A percentile compares a stretch with the other conserved stretches of the same genome.
phyloP scores from a whole-genome alignment of 345 rosid species.

The Mallotus nudiflorus region DNA sequence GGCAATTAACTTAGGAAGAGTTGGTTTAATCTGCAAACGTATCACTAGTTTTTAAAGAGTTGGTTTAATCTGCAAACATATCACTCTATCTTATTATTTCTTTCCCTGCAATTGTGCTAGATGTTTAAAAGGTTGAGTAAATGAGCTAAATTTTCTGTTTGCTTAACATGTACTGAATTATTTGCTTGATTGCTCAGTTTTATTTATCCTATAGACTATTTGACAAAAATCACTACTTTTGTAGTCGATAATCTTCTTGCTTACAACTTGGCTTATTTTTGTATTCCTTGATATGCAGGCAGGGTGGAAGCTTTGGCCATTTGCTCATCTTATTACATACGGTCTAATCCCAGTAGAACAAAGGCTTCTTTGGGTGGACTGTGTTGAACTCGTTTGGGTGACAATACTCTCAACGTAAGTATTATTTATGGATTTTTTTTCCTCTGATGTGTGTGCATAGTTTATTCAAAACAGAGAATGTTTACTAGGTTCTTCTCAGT shows the following conservation, averaged over 20 bases:
- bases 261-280: conserved; percentile 7
- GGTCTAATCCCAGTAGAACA: conserved; percentile 91
- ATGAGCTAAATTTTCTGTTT: no score
- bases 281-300: conserved; percentile 53
- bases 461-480: not conserved
- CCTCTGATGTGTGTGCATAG: not conserved
- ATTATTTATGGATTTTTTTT: not conserved
- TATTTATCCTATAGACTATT: no score
- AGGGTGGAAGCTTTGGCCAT: conserved; percentile 99
- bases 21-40: not conserved
- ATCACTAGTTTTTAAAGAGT: not conserved
- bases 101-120: no score
- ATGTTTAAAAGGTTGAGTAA: no score
- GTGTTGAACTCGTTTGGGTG: conserved; percentile 96
- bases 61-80: no score
- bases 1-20: no score
- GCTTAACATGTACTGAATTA: no score
- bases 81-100: no score
- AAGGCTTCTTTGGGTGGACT: conserved; percentile 97
- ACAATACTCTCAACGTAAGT: conserved; percentile 97
- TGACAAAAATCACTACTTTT: no score
- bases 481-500: not conserved
- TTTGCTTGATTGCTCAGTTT: no score
- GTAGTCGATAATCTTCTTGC: not conserved
- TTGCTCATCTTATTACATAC: conserved; percentile 91